Percentiles rank a stretch among this genome's conserved stretches.
phyloP scores from a whole-genome alignment of 352 stramenopile genomes.

The Globisporangium cystogenes region DNA sequence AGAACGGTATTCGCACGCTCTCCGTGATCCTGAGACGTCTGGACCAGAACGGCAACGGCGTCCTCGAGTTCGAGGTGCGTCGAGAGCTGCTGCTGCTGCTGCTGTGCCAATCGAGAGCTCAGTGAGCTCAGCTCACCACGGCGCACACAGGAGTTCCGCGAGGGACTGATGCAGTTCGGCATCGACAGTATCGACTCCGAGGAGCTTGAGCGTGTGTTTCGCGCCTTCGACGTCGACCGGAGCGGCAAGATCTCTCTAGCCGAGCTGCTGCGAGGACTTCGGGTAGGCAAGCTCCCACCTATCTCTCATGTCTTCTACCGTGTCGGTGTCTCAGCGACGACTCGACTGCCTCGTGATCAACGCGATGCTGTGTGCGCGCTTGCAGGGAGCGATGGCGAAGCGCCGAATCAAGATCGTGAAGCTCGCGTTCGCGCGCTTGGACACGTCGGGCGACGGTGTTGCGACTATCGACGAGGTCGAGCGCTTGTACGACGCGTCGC shows the following conservation, averaged over 20 bases:
- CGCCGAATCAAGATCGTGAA: conserved; percentile 78
- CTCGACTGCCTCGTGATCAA: neutral
- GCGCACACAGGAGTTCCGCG: conserved; percentile 49
- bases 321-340: too few relatives aligned
- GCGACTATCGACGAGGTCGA: conserved; percentile 72
- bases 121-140: neutral
- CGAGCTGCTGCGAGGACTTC: conserved; percentile 86
- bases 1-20: conserved; percentile 72
- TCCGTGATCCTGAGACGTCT: conserved; percentile 64
- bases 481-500: conserved; percentile 62
- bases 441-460: conserved; percentile 55
- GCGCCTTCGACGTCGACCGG: conserved; percentile 75
- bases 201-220: conserved; percentile 54
- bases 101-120: too few relatives aligned
- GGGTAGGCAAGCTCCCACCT: conserved; percentile 18
- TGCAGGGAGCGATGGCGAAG: conserved; percentile 69
- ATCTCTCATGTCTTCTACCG: too few relatives aligned
- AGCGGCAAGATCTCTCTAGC: conserved; percentile 83
- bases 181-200: conserved; percentile 24
- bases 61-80: conserved; percentile 54
- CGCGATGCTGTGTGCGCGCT: neutral
- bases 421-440: conserved; percentile 72
- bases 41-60: conserved; percentile 74
- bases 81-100: too few relatives aligned
- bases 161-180: conserved; percentile 44